Evolutionary conservation across 345 rosid genomes (phyloP).

Genomic region (Arabis hirsuta): DNA sequence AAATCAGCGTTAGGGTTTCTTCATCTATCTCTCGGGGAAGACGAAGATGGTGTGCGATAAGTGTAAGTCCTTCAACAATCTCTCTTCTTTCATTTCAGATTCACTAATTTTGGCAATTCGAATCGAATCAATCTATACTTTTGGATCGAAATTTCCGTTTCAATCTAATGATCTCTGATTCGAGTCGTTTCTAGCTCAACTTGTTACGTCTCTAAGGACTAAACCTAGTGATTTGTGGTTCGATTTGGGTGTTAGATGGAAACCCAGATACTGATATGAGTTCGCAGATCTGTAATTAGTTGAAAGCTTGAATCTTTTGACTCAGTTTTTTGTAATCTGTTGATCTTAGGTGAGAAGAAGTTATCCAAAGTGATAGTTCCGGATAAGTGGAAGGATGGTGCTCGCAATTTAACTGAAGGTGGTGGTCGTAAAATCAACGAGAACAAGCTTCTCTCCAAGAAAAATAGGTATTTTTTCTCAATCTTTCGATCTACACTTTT

Average conservation of each 20-base stretch:
- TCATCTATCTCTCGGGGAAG: slow-evolving; percentile 7
- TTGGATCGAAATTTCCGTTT: not conserved
- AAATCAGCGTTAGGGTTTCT: slow-evolving; percentile 35
- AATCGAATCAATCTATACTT: not conserved
- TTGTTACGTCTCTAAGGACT: not conserved
- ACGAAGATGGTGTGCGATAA: slow-evolving; percentile 87
- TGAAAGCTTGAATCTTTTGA: not conserved
- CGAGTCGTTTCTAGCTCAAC: not conserved
- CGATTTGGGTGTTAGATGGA: slow-evolving; percentile 17
- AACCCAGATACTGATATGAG: not conserved
- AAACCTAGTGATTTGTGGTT: not conserved
- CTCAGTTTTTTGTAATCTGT: not conserved
- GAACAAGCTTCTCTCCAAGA: slow-evolving; percentile 96
- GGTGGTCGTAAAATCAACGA: slow-evolving; percentile 98
- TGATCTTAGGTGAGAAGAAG: slow-evolving; percentile 83
- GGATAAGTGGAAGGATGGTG: slow-evolving; percentile 99
- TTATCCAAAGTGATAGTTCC: slow-evolving; percentile 95
- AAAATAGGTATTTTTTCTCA: slow-evolving; percentile 56
- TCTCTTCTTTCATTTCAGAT: not conserved
- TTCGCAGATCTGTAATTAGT: slow-evolving; percentile 9
- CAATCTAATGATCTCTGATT: not conserved
- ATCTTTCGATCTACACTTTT: not conserved
- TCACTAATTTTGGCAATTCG: not conserved
- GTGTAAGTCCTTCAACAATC: slow-evolving; percentile 51
- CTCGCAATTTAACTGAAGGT: slow-evolving; percentile 87